phyloP scores from a whole-genome alignment of 2,329 filamentous ascomycete genomes.

The Aureobasidium subglaciale region DNA sequence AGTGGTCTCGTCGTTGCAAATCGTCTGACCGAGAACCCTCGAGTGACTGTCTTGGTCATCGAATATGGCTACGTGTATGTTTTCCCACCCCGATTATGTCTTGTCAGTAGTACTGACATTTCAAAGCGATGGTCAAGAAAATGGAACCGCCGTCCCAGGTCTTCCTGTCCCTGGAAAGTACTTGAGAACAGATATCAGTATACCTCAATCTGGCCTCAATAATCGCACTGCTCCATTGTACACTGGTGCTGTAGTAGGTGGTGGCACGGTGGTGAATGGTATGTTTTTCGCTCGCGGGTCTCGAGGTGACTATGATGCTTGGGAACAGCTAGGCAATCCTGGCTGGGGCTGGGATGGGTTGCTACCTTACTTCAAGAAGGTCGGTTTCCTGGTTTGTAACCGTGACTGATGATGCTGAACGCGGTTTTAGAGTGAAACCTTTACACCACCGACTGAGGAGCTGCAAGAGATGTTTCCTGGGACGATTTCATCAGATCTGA shows the following conservation, averaged over 20 bases:
- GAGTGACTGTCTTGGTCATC: constrained; percentile 15
- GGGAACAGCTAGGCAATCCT: constrained; percentile 3
- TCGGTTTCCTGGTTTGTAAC: constrained; percentile 1
- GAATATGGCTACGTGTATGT: constrained; percentile 12
- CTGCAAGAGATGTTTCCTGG: not conserved
- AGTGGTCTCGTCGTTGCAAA: constrained; percentile 32
- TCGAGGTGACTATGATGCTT: constrained; percentile 5
- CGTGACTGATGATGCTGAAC: too few relatives aligned
- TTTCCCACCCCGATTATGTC: not conserved
- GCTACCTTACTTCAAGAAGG: constrained; percentile 21
- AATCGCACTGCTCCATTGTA: not conserved
- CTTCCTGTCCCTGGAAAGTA: not conserved
- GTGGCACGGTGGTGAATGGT: constrained; percentile 12
- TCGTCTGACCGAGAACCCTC: constrained; percentile 22
- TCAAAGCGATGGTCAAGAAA: constrained; percentile 11
- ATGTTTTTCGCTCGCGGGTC: constrained; percentile 16
- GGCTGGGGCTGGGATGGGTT: constrained; percentile 10
- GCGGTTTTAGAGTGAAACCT: constrained; percentile 22
- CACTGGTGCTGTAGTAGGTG: constrained; percentile 1
- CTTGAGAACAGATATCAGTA: constrained; percentile 9
- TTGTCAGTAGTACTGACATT: not conserved
- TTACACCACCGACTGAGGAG: constrained; percentile 18
- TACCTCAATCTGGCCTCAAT: constrained; percentile 2
- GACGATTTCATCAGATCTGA: constrained; percentile 13
- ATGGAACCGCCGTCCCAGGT: constrained; percentile 14